Evolutionary conservation across 1,284 basidiomycete species (phyloP), one percentile per base, ranked within the genome.

Genomic region (Lentinus polychrous): DNA sequence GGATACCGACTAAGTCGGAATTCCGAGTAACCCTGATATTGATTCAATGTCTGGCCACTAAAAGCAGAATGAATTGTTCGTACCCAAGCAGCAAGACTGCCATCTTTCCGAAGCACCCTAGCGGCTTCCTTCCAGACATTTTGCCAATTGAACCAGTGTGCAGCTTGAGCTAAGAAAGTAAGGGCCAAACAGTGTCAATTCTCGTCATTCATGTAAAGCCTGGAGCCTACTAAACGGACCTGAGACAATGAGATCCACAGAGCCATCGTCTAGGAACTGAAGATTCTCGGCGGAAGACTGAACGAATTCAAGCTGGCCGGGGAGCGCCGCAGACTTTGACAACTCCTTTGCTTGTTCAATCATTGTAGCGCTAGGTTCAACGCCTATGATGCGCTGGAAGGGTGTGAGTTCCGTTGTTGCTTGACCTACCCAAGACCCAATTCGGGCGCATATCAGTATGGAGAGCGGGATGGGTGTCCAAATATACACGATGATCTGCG

Each of bases 131-230:
- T 75, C 86, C 91, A 94, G 5, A 86, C 71, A 51, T 72, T 75
- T 2, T 64, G 60, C 74, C 86, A 88, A 58, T 92, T 73, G 60
- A 94, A 94, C 91, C 91, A 94, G 62, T 95, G 91, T 0, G 83
- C 82, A 0, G 91, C 81, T 65, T 93, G 91, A 1, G 86, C 89
- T 86, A 51, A 2, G 36, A 39, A 41, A 15, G 18, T 18, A 4
- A 17, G 5, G 47, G 1, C 10, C n/a, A 31, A n/a, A 34, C 24
- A 51, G 27, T 12, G 8, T 45, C 5, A 15, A 20, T 38, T 2
- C 23, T 14, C 6, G 5, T 20, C 36, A 8, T 36, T 34, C 43
- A 32, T 4, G 4, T 6, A 6, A 18, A 42, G 20, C 43, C 35
- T 33, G 31, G 8, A 47, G 1, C 31, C 10, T 32, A 46, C 17